A percentile compares a stretch with the other conserved stretches of the same genome.
Conservation (phyloP, 805 yeast species). For the Barnettozyma sucrosica region DNA sequence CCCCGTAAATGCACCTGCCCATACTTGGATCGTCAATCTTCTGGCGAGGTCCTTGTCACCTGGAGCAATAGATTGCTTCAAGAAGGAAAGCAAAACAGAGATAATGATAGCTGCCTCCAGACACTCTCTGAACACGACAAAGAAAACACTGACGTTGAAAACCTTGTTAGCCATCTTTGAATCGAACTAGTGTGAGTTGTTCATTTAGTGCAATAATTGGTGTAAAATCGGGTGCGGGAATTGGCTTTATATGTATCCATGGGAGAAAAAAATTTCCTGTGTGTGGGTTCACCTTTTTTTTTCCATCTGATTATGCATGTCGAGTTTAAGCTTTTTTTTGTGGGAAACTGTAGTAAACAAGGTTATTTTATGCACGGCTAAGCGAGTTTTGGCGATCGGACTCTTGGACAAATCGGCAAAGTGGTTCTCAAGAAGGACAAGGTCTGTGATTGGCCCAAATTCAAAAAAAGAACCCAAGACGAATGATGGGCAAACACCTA, state of each 20-base stretch:
- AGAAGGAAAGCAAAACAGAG: constrained; percentile 85
- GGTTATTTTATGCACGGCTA: not conserved
- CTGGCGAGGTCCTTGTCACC: constrained; percentile 51
- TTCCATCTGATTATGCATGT: constrained; percentile 9
- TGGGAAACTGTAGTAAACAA: not conserved
- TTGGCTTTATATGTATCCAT: not conserved
- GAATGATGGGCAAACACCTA: not conserved
- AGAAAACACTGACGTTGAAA: constrained; percentile 54
- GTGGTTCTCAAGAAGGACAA: not conserved
- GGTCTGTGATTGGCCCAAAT: not conserved
- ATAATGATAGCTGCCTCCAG: constrained; percentile 89
- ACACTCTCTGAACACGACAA: constrained; percentile 89
- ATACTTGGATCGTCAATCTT: constrained; percentile 68
- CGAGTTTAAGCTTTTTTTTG: not conserved
- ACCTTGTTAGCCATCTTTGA: constrained; percentile 12
- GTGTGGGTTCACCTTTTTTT: not conserved
- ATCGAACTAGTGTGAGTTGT: not conserved
- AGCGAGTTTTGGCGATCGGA: not conserved
- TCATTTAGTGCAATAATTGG: not conserved
- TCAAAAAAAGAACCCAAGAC: not conserved
- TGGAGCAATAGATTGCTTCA: constrained; percentile 75
- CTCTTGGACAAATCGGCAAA: not conserved
- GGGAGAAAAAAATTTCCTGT: not conserved
- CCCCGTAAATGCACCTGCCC: constrained; percentile 77
- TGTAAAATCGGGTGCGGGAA: not conserved